Conservation (phyloP, 2,329 filamentous ascomycete genomes). For the Alternaria sp. region DNA sequence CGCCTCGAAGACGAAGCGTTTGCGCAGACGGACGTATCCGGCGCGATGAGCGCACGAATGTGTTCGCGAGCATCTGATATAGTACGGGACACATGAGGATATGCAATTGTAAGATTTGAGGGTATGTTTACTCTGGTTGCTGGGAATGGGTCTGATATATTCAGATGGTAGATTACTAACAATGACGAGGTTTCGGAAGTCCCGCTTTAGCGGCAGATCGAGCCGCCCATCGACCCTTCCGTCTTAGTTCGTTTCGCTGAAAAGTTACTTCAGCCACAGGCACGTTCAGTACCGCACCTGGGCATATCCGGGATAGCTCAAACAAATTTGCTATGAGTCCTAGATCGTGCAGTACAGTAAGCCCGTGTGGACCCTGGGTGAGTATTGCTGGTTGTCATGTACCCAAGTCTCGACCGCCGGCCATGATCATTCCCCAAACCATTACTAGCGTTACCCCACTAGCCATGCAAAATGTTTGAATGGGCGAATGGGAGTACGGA, state of each 20-base stretch:
- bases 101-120: neutral
- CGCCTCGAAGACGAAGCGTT: constrained; percentile 28
- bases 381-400: neutral
- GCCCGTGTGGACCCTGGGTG: constrained; percentile 7
- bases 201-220: constrained; percentile 17
- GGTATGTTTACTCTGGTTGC: neutral
- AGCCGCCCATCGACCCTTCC: neutral
- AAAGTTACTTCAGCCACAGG: neutral
- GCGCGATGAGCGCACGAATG: constrained; percentile 26
- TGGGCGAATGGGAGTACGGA: constrained; percentile 17
- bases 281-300: neutral
- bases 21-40: constrained; percentile 13
- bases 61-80: constrained; percentile 29
- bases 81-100: constrained; percentile 16
- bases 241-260: neutral
- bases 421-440: constrained; percentile 16
- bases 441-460: constrained; percentile 32
- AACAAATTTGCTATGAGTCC: constrained; percentile 4
- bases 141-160: constrained; percentile 3
- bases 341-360: neutral
- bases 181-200: constrained; percentile 16
- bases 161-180: constrained; percentile 13
- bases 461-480: constrained; percentile 16
- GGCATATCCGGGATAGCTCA: neutral
- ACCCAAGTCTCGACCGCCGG: constrained; percentile 1